A percentile compares a stretch with the other conserved stretches of the same genome.
Conservation (phyloP, 1,284 basidiomycete species). For the Moesziomyces parantarcticus region DNA sequence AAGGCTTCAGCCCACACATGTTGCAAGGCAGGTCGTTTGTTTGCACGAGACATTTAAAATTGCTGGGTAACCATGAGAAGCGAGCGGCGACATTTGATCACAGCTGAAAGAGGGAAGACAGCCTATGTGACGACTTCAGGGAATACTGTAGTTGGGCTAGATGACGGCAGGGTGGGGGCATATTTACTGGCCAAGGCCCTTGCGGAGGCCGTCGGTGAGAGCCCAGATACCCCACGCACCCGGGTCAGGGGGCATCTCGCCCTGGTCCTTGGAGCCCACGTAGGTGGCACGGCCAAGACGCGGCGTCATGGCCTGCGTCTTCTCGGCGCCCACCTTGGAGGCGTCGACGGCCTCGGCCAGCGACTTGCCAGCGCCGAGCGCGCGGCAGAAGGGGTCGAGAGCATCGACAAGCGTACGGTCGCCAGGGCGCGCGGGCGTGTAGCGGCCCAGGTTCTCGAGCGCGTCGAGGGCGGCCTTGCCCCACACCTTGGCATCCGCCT, state of each 20-base stretch:
- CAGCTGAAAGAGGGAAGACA: conserved; percentile 1
- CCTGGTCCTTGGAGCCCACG: conserved; percentile 67
- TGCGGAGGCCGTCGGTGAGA: conserved; percentile 65
- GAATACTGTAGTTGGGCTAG: too few species aligned
- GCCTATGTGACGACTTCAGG: conserved; percentile 1
- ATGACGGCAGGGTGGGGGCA: too few species aligned
- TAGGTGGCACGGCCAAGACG: conserved; percentile 73
- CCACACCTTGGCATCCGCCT: conserved; percentile 60
- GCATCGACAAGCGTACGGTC: conserved; percentile 74
- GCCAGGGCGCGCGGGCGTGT: conserved; percentile 73
- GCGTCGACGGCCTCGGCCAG: conserved; percentile 69
- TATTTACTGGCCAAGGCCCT: conserved; percentile 52
- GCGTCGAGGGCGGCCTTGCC: conserved; percentile 56
- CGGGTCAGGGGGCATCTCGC: conserved; percentile 71
- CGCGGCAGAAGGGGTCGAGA: conserved; percentile 71
- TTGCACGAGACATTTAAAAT: not conserved
- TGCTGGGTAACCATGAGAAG: not conserved
- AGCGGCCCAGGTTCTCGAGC: conserved; percentile 65
- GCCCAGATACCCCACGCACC: conserved; percentile 73
- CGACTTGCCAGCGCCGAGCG: conserved; percentile 63
- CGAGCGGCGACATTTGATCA: not conserved
- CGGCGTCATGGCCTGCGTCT: conserved; percentile 71
- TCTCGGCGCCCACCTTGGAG: conserved; percentile 71
- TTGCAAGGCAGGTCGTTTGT: not conserved
- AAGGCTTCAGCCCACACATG: too few species aligned